Base-by-base conservation (phyloP, 225 moss, liverwort and hornwort species). In the Anthoceros angustus region DNA sequence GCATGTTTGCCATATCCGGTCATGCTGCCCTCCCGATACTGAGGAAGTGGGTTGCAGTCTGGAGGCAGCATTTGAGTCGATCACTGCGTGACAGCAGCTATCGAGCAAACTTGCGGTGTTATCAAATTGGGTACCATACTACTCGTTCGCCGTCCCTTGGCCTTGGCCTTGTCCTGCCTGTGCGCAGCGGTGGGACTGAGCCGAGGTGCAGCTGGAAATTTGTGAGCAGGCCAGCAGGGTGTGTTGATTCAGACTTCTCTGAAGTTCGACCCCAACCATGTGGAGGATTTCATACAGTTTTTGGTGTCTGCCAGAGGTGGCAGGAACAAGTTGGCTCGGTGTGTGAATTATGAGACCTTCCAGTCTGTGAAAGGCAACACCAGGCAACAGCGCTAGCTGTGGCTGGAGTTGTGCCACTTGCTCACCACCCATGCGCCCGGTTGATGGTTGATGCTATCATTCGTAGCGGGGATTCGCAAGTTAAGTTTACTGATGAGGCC, bases 401-500 rank as follows among this genome's bases (percentile, higher is more conserved):
- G 91, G 91, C 77, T 98, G 70, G 83, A 78, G 71, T 77, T 98
- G 61, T 98, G 91, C 69, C 85, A 91, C 79, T 67, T 98, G 71
- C 78, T 98, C 18, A 98, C 91, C 18, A 85, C 83, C 71, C 95
- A 88, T 23, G 92, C 95, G 18, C 80, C 78, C 67, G 95, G 8
- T 63, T 95, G 76, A 86, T 86, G 63, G 88, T 91, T 2, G 91
- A 91, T 72, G 83, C 91, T 0, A 95, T 95, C 12, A 95, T 95
- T 66, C 80, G 91, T 66, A 91, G 95, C 49, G 91, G 91, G 26
- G 91, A 91, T 63, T n/a, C n/a, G n/a, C n/a, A n/a, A n/a, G 77
- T 83, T 50, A 79, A 85, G 68, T 95, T 95, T 43, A 95, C 91
- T 18, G 92, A 95, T 68, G 95, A 95, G 77, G 95, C n/a, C n/a